Evolutionary conservation across 805 yeast genomes (phyloP), one percentile per base, ranked within the genome.

Genomic region (Metschnikowia matae): DNA sequence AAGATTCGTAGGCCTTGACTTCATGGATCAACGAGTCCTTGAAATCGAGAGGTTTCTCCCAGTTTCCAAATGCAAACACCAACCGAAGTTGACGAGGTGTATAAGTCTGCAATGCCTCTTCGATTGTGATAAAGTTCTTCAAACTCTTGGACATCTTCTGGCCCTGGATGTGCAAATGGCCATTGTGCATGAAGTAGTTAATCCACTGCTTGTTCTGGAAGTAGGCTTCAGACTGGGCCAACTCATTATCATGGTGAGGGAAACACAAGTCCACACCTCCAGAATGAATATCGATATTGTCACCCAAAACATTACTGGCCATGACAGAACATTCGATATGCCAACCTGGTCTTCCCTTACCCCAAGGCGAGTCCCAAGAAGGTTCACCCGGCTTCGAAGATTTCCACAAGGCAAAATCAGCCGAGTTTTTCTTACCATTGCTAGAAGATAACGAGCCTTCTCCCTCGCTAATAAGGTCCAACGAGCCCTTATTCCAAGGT

Each of bases 251-350:
- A 70, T 94, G 99, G 68, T 94, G 99, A 2, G 99, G 99, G 75
- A 94, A 94, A 18, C 98, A 97, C 62, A 94, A 79, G 71, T 94
- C 99, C 48, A 94, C 83, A 57, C 99, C 99, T 51, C 99, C 99
- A 15, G 96, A 84, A 66, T 94, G 99, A 58, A 94, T 89, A 68
- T 94, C 99, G 79, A 94, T 87, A 52, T 78, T 77, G 18, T 80
- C 69, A 4, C 98, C 98, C 36, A 87, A 78, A 43, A 91, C 79
- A 58, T 90, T 96, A 47, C 90, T 80, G 1, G 98, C 98, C 99
- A 94, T 94, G 18, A 94, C 99, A 7, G 97, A 90, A 78, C 99
- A 94, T 71, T 94, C 99, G 67, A 94, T 94, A 67, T 94, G 99
- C 99, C 99, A 94, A 3, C 99, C 99, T 13, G 99, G 99, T 67